phyloP scores from a whole-genome alignment of 2,329 filamentous ascomycete species.

The Diaporthe velutina region DNA sequence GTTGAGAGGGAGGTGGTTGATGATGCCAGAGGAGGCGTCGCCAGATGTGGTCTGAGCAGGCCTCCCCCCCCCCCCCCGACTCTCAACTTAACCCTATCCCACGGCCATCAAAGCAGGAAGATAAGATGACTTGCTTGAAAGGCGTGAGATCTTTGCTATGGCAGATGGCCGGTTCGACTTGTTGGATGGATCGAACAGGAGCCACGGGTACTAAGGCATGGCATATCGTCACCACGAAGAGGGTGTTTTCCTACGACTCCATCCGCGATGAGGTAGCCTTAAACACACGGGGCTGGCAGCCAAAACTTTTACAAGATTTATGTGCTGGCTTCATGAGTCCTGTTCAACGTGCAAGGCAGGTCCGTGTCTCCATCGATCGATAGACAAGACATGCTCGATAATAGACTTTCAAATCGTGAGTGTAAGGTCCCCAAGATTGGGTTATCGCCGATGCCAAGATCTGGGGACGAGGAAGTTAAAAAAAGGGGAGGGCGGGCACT shows the following conservation, averaged over 20 bases:
- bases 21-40: background rate
- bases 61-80: background rate
- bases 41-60: background rate
- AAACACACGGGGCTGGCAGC: background rate
- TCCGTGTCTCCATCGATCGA: background rate
- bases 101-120: background rate
- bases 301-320: background rate
- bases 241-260: background rate
- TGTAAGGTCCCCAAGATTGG: background rate
- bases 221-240: background rate
- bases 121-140: background rate
- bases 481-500: background rate
- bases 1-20: background rate
- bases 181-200: too few species aligned
- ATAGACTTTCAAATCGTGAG: background rate
- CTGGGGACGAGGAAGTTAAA: background rate
- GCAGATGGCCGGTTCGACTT: background rate
- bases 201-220: background rate
- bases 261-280: background rate
- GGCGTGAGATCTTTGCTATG: background rate
- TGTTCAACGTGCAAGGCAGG: background rate
- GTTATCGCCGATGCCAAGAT: background rate
- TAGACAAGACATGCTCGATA: too few species aligned
- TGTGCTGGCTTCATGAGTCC: background rate
- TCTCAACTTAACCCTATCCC: background rate